A percentile compares a stretch with the other conserved stretches of the same genome.
These are phyloP conservation scores for Prosopis cineraria DNA, from an alignment of 306 rosid species.

Conservation along the genomic window DNA sequence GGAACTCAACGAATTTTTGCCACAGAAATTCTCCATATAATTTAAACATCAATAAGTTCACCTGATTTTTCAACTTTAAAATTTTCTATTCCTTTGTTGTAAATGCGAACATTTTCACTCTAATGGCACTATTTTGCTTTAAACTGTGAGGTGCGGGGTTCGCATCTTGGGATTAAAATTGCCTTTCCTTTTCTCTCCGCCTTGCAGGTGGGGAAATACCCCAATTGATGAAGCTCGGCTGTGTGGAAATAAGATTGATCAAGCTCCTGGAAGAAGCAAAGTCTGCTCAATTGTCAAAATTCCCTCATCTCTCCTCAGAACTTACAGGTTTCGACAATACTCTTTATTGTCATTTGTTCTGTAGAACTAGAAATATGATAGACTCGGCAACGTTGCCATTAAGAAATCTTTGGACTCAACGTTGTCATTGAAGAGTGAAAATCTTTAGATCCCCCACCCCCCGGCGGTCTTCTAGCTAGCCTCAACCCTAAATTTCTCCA, in stretches of 20 bases:
- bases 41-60: not conserved
- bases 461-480: no score
- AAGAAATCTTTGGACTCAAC: not conserved
- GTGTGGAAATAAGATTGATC: constrained; percentile 82
- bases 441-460: no score
- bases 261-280: constrained; percentile 81
- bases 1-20: not conserved
- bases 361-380: not conserved
- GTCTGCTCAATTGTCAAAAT: constrained; percentile 60
- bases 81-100: not conserved
- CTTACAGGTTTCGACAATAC: constrained; percentile 50
- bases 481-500: not conserved
- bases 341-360: constrained; percentile 10
- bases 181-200: constrained; percentile 11
- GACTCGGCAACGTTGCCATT: not conserved
- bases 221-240: constrained; percentile 83
- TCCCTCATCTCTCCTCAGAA: constrained; percentile 47
- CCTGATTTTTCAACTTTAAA: not conserved
- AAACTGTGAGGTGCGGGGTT: not conserved
- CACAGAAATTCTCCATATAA: not conserved
- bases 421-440: not conserved
- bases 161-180: not conserved
- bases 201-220: constrained; percentile 91
- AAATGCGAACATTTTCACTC: not conserved
- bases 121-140: not conserved